Evolutionary conservation across 768 basidiomycete genomes (phyloP).

Genomic region (Neoboletus brunneissimus): DNA sequence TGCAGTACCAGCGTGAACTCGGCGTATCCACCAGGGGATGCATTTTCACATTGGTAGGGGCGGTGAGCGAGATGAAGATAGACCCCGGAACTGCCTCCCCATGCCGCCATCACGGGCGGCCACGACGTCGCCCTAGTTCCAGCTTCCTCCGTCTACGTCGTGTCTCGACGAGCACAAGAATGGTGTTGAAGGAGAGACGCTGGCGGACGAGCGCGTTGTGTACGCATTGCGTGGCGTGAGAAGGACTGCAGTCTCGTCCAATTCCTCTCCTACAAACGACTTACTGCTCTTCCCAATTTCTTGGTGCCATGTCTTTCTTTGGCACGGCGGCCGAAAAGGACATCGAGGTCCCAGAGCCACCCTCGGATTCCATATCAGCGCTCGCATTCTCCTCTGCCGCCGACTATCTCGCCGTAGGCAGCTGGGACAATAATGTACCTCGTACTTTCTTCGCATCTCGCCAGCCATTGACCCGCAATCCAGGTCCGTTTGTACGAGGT

Average conservation of each 20-base stretch:
- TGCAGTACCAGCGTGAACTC: slow-evolving; percentile 28
- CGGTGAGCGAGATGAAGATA: background rate
- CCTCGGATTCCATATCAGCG: slow-evolving; percentile 83
- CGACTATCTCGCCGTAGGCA: slow-evolving; percentile 88
- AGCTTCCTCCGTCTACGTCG: background rate
- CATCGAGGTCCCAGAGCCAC: slow-evolving; percentile 77
- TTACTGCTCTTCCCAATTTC: background rate
- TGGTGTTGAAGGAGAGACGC: background rate
- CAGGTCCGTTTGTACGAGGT: slow-evolving; percentile 94
- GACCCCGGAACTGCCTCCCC: background rate
- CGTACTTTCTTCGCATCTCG: background rate
- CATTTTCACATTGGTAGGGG: background rate
- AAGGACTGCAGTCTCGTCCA: background rate
- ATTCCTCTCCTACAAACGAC: background rate
- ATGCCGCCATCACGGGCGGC: background rate
- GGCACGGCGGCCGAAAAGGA: slow-evolving; percentile 58
- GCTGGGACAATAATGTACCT: slow-evolving; percentile 88
- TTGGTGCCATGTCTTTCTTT: slow-evolving; percentile 44
- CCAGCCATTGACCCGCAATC: slow-evolving; percentile 9
- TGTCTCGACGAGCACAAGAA: background rate
- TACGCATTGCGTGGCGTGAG: slow-evolving; percentile 23
- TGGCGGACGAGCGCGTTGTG: too few species aligned
- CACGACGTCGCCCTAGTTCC: background rate
- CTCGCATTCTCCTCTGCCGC: slow-evolving; percentile 81
- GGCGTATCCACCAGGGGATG: slow-evolving; percentile 6